Evolutionary conservation across 768 basidiomycete species (phyloP).

Genomic region (Rhizopogon sp.): DNA sequence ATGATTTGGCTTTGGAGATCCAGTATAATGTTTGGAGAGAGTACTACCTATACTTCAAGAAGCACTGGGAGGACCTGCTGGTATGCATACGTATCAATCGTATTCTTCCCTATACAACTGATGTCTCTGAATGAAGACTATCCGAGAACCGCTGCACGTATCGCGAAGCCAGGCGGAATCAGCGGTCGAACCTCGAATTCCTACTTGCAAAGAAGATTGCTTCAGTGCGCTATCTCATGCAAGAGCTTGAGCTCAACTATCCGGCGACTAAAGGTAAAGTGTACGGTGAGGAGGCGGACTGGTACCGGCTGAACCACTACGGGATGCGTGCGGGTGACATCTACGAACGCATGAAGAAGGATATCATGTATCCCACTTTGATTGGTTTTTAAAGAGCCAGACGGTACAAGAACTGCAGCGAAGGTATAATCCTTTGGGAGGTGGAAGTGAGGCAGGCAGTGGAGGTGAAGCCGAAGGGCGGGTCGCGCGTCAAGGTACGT

Average conservation of each 20-base stretch:
- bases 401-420: slow-evolving; percentile 85
- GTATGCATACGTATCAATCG: slow-evolving; percentile 32
- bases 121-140: slow-evolving; percentile 45
- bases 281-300: slow-evolving; percentile 94
- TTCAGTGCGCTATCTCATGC: slow-evolving; percentile 87
- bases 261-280: slow-evolving; percentile 95
- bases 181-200: slow-evolving; percentile 73
- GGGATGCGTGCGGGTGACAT: slow-evolving; percentile 87
- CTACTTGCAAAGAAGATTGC: slow-evolving; percentile 80
- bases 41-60: slow-evolving; percentile 83
- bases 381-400: slow-evolving; percentile 97
- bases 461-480: slow-evolving; percentile 56
- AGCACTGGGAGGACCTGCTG: slow-evolving; percentile 85
- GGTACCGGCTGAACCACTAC: slow-evolving; percentile 87
- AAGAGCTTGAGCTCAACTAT: slow-evolving; percentile 94
- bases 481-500: slow-evolving; percentile 59
- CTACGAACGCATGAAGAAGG: slow-evolving; percentile 93
- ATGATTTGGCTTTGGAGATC: slow-evolving; percentile 76
- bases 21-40: slow-evolving; percentile 79
- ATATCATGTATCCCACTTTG: slow-evolving; percentile 96
- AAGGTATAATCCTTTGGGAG: slow-evolving; percentile 85
- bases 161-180: slow-evolving; percentile 83
- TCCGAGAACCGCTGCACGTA: slow-evolving; percentile 76
- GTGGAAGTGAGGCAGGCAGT: slow-evolving; percentile 61
- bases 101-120: not conserved